phyloP scores from a whole-genome alignment of 768 basidiomycete species.

The Strobilomyces echinocephalus region DNA sequence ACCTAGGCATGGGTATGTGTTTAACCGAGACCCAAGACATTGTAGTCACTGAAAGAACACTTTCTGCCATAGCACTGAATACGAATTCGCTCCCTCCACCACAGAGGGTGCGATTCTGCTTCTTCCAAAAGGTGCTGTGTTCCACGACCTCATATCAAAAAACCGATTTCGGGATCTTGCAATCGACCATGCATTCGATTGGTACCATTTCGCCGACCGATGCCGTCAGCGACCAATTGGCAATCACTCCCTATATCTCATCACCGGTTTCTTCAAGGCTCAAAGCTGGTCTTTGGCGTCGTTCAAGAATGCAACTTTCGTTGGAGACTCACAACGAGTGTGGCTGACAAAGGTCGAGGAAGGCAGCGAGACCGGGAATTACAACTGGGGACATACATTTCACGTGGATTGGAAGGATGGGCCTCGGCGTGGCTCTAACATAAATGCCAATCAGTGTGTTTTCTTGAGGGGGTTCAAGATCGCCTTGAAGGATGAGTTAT shows the following conservation, averaged over 20 bases:
- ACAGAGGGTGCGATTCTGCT: conserved; percentile 25
- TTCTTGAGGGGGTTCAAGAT: background rate
- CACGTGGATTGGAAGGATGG: background rate
- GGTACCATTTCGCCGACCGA: conserved; percentile 16
- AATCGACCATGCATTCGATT: conserved; percentile 10
- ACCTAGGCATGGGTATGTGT: no score
- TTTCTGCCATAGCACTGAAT: background rate
- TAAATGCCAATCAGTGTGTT: background rate
- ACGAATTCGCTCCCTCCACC: background rate
- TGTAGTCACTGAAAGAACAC: background rate
- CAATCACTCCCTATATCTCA: background rate
- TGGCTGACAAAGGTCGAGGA: background rate
- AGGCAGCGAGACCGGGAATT: no score
- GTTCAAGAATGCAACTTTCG: background rate
- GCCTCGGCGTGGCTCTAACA: background rate
- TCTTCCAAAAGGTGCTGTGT: conserved; percentile 26
- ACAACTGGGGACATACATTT: background rate
- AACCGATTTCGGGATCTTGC: conserved; percentile 13
- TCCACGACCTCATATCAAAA: conserved; percentile 9
- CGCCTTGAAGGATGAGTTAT: background rate
- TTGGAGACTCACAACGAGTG: background rate
- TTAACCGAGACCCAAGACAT: no score
- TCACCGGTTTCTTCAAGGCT: background rate
- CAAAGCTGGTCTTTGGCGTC: background rate
- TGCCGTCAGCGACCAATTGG: no score